These are phyloP conservation scores for Panellus pusillus DNA, from an alignment of 768 basidiomycete genomes.

Conservation along the genomic window DNA sequence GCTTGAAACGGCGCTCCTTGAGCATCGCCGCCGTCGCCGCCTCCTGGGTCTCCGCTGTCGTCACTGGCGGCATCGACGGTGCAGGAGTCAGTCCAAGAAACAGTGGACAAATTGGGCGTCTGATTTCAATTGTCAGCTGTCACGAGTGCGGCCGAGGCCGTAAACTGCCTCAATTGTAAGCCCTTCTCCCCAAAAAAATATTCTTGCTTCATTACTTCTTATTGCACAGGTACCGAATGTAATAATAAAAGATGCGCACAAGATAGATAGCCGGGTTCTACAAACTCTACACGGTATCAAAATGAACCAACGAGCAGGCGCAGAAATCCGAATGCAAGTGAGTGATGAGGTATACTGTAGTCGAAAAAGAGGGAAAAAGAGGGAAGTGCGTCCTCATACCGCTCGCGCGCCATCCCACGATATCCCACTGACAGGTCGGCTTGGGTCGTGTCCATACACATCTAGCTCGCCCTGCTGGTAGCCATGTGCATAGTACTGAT, in stretches of 20 bases:
- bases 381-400: constrained; percentile 33
- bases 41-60: constrained; percentile 45
- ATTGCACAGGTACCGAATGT: constrained; percentile 14
- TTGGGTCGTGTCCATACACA: constrained; percentile 23
- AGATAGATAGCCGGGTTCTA: constrained; percentile 19
- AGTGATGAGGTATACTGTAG: neutral
- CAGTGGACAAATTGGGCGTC: neutral
- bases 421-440: constrained; percentile 30
- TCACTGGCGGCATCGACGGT: constrained; percentile 44
- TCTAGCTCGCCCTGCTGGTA: constrained; percentile 28
- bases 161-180: too few relatives aligned
- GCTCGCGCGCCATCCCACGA: constrained; percentile 44
- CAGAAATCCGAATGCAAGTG: neutral
- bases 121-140: too few relatives aligned
- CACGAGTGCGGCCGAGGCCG: too few relatives aligned
- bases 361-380: constrained; percentile 21
- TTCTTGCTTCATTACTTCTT: too few relatives aligned
- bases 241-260: neutral
- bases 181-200: too few relatives aligned
- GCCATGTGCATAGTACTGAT: constrained; percentile 16
- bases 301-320: constrained; percentile 26
- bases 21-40: constrained; percentile 48
- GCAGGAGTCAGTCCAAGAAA: neutral
- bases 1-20: constrained; percentile 84
- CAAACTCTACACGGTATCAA: constrained; percentile 13